Percentiles rank a stretch among this genome's conserved stretches.
Conservation (phyloP, 352 stramenopile genomes). For the Pythium brachiatum region DNA sequence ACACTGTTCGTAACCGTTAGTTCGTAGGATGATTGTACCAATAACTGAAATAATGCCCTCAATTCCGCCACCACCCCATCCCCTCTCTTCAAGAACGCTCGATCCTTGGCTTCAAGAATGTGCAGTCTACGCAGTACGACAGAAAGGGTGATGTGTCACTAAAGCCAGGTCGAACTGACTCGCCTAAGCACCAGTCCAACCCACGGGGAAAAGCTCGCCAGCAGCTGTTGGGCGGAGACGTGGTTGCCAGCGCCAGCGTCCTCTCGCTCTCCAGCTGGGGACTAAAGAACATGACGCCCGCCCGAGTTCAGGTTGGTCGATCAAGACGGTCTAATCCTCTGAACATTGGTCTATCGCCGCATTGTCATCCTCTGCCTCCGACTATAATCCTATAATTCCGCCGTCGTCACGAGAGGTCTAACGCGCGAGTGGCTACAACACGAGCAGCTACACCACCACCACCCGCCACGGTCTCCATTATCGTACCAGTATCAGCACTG, state of each 20-base stretch:
- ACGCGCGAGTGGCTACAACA: too few relatives aligned
- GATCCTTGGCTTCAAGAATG: background rate
- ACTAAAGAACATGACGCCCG: background rate
- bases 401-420: too few relatives aligned
- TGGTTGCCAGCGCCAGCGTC: background rate
- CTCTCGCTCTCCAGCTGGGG: conserved; percentile 1
- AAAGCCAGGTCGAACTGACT: conserved; percentile 15
- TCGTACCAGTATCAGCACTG: too few relatives aligned
- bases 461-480: too few relatives aligned
- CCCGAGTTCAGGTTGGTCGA: too few relatives aligned
- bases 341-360: conserved; percentile 1
- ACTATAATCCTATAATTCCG: background rate
- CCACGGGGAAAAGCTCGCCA: background rate
- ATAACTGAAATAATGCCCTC: conserved; percentile 1
- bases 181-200: background rate
- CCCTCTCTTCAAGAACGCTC: background rate
- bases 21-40: conserved; percentile 7
- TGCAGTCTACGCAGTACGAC: background rate
- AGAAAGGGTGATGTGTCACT: background rate
- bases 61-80: background rate
- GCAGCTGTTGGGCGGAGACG: conserved; percentile 1
- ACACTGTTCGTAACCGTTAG: background rate
- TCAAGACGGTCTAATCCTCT: background rate
- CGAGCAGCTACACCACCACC: too few relatives aligned
- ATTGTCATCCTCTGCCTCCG: background rate